Percentiles rank a stretch among this genome's conserved stretches.
These are phyloP conservation scores for Vigna trinervia DNA, from an alignment of 306 rosid species.

Conservation along the genomic window DNA sequence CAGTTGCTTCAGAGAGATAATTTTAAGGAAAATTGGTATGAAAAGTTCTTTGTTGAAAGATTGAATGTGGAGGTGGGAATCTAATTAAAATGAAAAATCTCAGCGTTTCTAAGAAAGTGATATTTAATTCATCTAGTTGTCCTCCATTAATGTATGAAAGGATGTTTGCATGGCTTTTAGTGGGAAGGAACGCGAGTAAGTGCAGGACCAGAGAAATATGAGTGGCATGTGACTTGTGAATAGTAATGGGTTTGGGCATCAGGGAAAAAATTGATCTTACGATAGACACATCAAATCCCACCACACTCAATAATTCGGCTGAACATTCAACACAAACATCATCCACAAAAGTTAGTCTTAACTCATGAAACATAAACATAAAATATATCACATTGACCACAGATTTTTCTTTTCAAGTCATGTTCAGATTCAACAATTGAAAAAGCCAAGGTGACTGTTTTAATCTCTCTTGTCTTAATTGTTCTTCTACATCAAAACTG, in stretches of 20 bases:
- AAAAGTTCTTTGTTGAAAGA: constrained; percentile 9
- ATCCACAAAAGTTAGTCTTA: constrained; percentile 55
- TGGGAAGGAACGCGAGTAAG: constrained; percentile 33
- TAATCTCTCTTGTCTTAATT: constrained; percentile 65
- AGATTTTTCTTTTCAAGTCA: constrained; percentile 51
- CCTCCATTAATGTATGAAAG: constrained; percentile 35
- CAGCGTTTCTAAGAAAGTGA: constrained; percentile 16
- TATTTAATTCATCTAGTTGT: constrained; percentile 8
- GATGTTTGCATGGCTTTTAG: constrained; percentile 39
- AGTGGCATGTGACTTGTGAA: constrained; percentile 45
- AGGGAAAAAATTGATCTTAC: constrained; percentile 40
- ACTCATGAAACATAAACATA: constrained; percentile 44
- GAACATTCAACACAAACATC: constrained; percentile 64
- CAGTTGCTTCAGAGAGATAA: constrained; percentile 21
- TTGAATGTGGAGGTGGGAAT: background rate
- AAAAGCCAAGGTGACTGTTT: constrained; percentile 85
- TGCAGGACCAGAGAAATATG: constrained; percentile 38
- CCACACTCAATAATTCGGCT: constrained; percentile 47
- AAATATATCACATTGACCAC: constrained; percentile 49
- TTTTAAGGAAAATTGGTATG: background rate
- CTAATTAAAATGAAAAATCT: constrained; percentile 16
- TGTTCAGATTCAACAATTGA: constrained; percentile 86
- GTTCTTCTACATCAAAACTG: constrained; percentile 59
- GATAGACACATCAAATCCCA: constrained; percentile 55
- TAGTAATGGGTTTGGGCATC: constrained; percentile 20